phyloP scores from a whole-genome alignment of 2,329 filamentous ascomycete species.

The Aspergillus neoniger region DNA sequence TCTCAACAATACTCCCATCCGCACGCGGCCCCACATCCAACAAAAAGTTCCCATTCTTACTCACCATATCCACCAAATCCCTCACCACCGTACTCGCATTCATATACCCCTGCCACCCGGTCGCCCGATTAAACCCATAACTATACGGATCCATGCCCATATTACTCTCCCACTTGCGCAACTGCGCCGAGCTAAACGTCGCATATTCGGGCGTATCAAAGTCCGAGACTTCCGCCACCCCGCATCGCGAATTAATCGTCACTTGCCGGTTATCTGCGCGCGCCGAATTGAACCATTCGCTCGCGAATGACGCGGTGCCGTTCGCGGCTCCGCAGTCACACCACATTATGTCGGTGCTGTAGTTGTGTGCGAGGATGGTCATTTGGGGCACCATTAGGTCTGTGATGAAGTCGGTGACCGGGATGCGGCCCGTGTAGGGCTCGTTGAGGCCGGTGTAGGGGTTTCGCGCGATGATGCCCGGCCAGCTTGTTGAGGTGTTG shows the following conservation, averaged over 20 bases:
- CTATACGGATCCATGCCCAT: conserved; percentile 62
- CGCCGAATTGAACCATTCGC: conserved; percentile 47
- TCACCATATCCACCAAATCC: conserved; percentile 55
- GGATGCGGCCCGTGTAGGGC: conserved; percentile 2
- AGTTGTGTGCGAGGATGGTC: conserved; percentile 42
- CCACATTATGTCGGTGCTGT: conserved; percentile 52
- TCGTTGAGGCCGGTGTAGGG: not conserved
- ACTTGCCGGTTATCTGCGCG: conserved; percentile 50
- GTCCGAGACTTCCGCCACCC: conserved; percentile 51
- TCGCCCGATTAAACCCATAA: conserved; percentile 63
- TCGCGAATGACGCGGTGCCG: conserved; percentile 45
- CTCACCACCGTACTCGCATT: conserved; percentile 52
- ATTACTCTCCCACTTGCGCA: conserved; percentile 62
- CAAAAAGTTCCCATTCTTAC: conserved; percentile 60
- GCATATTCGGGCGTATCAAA: conserved; percentile 64
- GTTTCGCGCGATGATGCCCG: conserved; percentile 29
- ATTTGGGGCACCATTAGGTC: conserved; percentile 41
- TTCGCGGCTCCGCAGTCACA: conserved; percentile 51
- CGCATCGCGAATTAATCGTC: conserved; percentile 60
- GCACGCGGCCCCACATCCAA: conserved; percentile 59
- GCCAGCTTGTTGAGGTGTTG: conserved; percentile 1
- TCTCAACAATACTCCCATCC: conserved; percentile 55
- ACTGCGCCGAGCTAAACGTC: conserved; percentile 52
- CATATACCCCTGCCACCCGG: conserved; percentile 53
- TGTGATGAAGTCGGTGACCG: not conserved